These are phyloP conservation scores for Paraurostyla sp. DNA, from an alignment of 73 alveolate species.

Conservation along the genomic window DNA sequence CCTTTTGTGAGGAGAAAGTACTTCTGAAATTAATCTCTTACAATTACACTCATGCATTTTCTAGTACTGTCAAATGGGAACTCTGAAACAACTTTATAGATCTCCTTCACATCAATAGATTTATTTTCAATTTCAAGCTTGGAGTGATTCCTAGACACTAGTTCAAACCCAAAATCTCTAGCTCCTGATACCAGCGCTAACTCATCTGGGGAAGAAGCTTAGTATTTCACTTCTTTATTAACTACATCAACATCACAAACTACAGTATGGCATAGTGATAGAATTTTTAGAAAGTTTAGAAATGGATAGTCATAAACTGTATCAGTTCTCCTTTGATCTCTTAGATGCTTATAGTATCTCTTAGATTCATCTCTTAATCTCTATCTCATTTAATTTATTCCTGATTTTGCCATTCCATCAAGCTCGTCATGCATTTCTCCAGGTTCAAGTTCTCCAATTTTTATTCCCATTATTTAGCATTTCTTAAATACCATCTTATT, in stretches of 20 bases:
- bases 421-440: constrained; percentile 69
- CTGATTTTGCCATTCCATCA: constrained; percentile 69
- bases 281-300: constrained; percentile 72
- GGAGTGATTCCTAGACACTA: constrained; percentile 73
- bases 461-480: constrained; percentile 81
- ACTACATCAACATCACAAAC: constrained; percentile 84
- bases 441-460: constrained; percentile 77
- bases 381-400: background rate
- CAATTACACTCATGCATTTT: constrained; percentile 85
- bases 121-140: constrained; percentile 69
- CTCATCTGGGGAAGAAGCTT: constrained; percentile 97
- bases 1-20: constrained; percentile 88
- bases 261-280: constrained; percentile 83
- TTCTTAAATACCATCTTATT: constrained; percentile 87
- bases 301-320: constrained; percentile 66
- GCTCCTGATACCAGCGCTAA: constrained; percentile 96
- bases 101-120: constrained; percentile 62
- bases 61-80: constrained; percentile 82
- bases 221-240: constrained; percentile 76
- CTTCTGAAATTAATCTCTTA: constrained; percentile 69
- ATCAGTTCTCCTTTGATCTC: constrained; percentile 62
- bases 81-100: constrained; percentile 70
- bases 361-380: background rate
- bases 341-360: constrained; percentile 31
- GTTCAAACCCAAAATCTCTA: constrained; percentile 86